A percentile compares a stretch with the other conserved stretches of the same genome.
These are phyloP conservation scores for Tricholoma saponaceum DNA, from an alignment of 768 basidiomycete genomes.

Conservation along the genomic window DNA sequence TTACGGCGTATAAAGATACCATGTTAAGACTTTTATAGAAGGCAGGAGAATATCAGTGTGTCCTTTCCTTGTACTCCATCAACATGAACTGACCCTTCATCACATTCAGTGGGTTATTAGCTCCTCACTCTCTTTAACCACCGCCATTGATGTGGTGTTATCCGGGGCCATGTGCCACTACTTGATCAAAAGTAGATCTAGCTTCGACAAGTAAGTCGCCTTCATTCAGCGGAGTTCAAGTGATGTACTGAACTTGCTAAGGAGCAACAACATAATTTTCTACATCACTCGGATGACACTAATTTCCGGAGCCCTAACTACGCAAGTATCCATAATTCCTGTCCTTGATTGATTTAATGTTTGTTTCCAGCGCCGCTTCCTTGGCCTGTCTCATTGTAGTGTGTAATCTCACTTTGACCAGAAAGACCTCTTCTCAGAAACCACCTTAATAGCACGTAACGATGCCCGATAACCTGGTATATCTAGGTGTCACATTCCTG, in stretches of 20 bases:
- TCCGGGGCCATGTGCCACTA: slow-evolving; percentile 22
- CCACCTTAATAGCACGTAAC: slow-evolving; percentile 6
- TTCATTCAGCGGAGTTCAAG: neutral
- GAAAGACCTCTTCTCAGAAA: neutral
- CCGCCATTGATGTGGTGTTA: slow-evolving; percentile 20
- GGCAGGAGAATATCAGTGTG: slow-evolving; percentile 12
- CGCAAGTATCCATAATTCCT: slow-evolving; percentile 1
- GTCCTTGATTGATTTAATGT: neutral
- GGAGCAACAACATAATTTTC: slow-evolving; percentile 15
- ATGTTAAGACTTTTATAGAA: slow-evolving; percentile 9
- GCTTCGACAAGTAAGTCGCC: slow-evolving; percentile 12
- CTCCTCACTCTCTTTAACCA: slow-evolving; percentile 18
- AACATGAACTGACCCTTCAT: neutral
- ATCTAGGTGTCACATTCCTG: slow-evolving; percentile 15
- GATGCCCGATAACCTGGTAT: slow-evolving; percentile 17
- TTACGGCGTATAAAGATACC: slow-evolving; percentile 6
- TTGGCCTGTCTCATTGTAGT: slow-evolving; percentile 15
- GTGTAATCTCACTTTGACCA: neutral
- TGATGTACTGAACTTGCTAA: neutral
- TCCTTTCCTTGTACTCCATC: neutral
- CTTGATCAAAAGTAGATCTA: slow-evolving; percentile 17
- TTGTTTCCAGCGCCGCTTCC: slow-evolving; percentile 10
- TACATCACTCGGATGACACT: slow-evolving; percentile 16
- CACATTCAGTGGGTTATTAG: slow-evolving; percentile 21
- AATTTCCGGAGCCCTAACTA: slow-evolving; percentile 19